A percentile compares a stretch with the other conserved stretches of the same genome.
phyloP scores from a whole-genome alignment of 257 asterid genomes.

The Petunia secreta region DNA sequence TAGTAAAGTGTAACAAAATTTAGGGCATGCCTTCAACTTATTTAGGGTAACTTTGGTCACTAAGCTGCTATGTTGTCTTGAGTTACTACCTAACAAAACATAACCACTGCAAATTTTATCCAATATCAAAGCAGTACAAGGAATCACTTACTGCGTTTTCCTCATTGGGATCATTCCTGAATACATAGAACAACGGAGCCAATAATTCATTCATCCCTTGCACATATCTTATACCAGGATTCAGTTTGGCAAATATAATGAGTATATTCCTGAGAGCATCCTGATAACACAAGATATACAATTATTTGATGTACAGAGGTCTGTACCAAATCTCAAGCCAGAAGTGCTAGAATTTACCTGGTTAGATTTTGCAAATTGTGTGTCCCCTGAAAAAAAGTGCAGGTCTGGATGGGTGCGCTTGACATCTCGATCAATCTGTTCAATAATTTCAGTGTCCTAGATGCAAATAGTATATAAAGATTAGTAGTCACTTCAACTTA shows the following conservation, averaged over 20 bases:
- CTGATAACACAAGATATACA: slow-evolving; percentile 46
- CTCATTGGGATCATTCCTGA: slow-evolving; percentile 75
- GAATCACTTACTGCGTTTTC: slow-evolving; percentile 65
- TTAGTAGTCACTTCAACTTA: slow-evolving; percentile 20
- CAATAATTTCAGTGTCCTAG: slow-evolving; percentile 87
- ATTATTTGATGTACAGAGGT: slow-evolving; percentile 24
- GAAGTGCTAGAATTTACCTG: slow-evolving; percentile 53
- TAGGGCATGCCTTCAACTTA: background rate
- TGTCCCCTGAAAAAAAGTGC: slow-evolving; percentile 93
- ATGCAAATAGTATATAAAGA: slow-evolving; percentile 24
- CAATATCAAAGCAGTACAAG: slow-evolving; percentile 5
- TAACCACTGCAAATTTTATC: background rate
- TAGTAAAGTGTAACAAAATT: background rate
- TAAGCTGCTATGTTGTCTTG: background rate
- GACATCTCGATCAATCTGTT: slow-evolving; percentile 97
- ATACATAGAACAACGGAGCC: slow-evolving; percentile 83
- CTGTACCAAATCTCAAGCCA: slow-evolving; percentile 14
- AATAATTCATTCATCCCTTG: slow-evolving; percentile 99
- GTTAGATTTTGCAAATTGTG: slow-evolving; percentile 71
- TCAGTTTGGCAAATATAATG: slow-evolving; percentile 85
- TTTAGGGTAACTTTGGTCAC: background rate
- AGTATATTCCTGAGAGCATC: slow-evolving; percentile 73
- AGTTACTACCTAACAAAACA: background rate
- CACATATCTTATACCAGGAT: slow-evolving; percentile 97
- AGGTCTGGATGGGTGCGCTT: slow-evolving; percentile 97